Evolutionary conservation across 2,329 filamentous ascomycete genomes (phyloP), one percentile per base, ranked within the genome.

Genomic region (Trichoderma sp.): DNA sequence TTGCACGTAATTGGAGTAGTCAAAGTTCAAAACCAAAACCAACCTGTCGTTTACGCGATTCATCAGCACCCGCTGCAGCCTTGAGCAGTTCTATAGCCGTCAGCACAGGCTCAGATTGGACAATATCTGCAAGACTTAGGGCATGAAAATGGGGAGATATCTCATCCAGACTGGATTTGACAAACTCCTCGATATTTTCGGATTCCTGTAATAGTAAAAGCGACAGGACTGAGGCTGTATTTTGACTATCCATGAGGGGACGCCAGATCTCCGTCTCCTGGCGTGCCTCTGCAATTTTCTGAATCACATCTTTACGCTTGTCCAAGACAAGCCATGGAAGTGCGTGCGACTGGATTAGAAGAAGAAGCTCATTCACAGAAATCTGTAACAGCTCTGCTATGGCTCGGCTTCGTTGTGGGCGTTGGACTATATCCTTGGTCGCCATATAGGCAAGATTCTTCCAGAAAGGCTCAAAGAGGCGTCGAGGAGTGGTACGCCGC

Each of bases 401-500:
- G 56, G 91, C 86, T 68, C 92, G 89, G 58, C 90, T 91, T 76
- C 94, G 91, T 74, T 96, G 92, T n/a, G 96, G 95, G 58, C 91
- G 88, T 59, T 87, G 85, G 27, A 91, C 85, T 71, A 98, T 86
- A 74, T 97, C 93, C 77, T 94, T 95, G 33, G 96, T 91, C 2
- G 93, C 90, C 61, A 90, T 87, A 70, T 95, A 91, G 0, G 93
- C 94, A 56, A 99, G 84, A 35, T 88, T 95, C 72, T 89, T 88
- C 94, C 95, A 98, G 78, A 94, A 98, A 0, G 95, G 94, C 68
- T 90, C 89, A 68, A 98, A 90, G 0, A 99, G 82, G 19, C 89
- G 88, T 33, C 86, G 85, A 2, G 90, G 86, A 1, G 88, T 90
- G 47, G 88, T 83, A 3, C 85, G 83, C 52, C 89, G 86, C 59